Percentiles rank a stretch among this genome's conserved stretches.
These are phyloP conservation scores for Panellus pusillus DNA, from an alignment of 768 basidiomycete species.

Conservation along the genomic window DNA sequence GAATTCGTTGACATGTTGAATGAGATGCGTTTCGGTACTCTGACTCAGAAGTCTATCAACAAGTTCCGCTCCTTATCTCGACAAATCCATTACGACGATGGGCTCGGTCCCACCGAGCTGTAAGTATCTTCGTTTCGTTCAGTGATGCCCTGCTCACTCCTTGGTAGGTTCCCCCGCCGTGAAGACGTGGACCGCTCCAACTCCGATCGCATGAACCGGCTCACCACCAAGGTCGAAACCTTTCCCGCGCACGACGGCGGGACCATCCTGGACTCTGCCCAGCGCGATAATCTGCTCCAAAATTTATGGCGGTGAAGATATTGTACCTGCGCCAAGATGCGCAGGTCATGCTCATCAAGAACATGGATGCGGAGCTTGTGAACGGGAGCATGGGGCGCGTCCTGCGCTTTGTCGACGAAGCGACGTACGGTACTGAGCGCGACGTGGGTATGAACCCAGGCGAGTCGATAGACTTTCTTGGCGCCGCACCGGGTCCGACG, in stretches of 20 bases:
- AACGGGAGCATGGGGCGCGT: constrained; percentile 94
- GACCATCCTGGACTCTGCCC: constrained; percentile 45
- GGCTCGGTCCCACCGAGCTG: constrained; percentile 89
- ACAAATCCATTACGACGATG: constrained; percentile 74
- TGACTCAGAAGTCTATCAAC: constrained; percentile 62
- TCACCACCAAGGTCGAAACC: constrained; percentile 51
- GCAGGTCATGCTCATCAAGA: constrained; percentile 95
- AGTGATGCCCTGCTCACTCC: neutral
- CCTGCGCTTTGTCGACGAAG: constrained; percentile 65
- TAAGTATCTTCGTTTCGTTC: constrained; percentile 36
- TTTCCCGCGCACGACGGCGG: constrained; percentile 71
- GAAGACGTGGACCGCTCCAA: constrained; percentile 93
- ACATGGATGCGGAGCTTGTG: constrained; percentile 85
- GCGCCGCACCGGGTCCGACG: constrained; percentile 21
- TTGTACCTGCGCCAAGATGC: constrained; percentile 77
- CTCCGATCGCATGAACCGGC: constrained; percentile 56
- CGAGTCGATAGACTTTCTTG: constrained; percentile 33
- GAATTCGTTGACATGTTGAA: constrained; percentile 97
- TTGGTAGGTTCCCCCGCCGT: constrained; percentile 79
- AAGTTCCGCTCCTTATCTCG: constrained; percentile 74
- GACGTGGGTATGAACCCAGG: constrained; percentile 31
- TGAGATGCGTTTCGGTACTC: constrained; percentile 91
- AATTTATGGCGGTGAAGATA: constrained; percentile 87
- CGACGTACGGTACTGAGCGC: constrained; percentile 42
- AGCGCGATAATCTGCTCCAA: constrained; percentile 74